Evolutionary conservation across 1,284 basidiomycete genomes (phyloP), one percentile per base, ranked within the genome.

Genomic region (Singerocomus inundabilis): DNA sequence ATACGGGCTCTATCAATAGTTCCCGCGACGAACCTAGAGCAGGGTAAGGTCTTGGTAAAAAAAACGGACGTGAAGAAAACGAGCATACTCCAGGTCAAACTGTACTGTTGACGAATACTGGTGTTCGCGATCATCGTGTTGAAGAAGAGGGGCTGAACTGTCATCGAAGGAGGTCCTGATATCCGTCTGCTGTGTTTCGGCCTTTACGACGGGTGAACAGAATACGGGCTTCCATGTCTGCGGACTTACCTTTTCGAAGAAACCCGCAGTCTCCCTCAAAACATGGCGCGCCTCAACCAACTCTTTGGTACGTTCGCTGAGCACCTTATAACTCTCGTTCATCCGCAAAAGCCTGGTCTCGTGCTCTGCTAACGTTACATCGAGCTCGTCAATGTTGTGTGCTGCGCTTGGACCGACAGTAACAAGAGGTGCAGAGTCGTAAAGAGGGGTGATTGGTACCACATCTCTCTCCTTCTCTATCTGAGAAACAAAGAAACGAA

Each of bases 1-100:
- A 98, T 82, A 53, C 94, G 88, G 16, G 85, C 76, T 49, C 96
- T 91, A 62, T 99, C 96, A 60, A 99, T 95, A 0, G 96, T 98
- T 33, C 96, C 96, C 12, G 96, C 88, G 25, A 99, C 91, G 61
- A 99, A 99, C 59, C 88, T 91, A 36, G 1, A 44, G 26, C 29
- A 50, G 13, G 12, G 10, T 24, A 12, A 7, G 34, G 34, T 30
- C 48, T 52, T 33, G 55, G 37, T 26, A 28, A 33, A 54, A 32
- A 54, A 32, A 12, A 44, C 24, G 30, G 12, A 30, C 9, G 11
- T 3, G 13, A 42, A 44, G 54, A 18, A 31, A 26, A 15, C 21
- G 39, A 10, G 67, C 82, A 51, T 59, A 91, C 86, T 97, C 93
- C 42, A 98, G 81, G 70, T 98, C 96, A 60, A 94, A 89, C 56